Percentiles rank a stretch among this genome's conserved stretches.
Evolutionary conservation across 2,329 filamentous ascomycete genomes (phyloP).

Genomic region (Trichoderma polysporum): DNA sequence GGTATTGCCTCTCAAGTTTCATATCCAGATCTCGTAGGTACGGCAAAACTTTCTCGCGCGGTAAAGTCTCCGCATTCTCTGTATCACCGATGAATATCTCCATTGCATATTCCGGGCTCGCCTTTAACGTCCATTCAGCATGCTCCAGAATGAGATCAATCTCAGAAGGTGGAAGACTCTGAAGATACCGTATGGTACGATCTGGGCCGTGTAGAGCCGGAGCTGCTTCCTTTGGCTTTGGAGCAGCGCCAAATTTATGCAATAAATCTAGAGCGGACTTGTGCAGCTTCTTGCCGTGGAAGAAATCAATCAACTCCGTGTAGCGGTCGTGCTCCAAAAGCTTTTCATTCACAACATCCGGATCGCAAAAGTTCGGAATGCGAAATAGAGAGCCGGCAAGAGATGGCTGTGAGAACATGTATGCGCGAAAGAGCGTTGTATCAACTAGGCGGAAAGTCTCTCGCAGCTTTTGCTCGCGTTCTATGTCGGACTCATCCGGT

Average conservation of each 20-base stretch:
- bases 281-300: constrained; percentile 93
- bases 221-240: constrained; percentile 50
- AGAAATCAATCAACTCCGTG: constrained; percentile 94
- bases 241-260: constrained; percentile 70
- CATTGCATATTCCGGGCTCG: constrained; percentile 75
- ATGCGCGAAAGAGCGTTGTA: constrained; percentile 88
- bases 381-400: constrained; percentile 89
- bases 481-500: constrained; percentile 50
- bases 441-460: constrained; percentile 83
- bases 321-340: constrained; percentile 85
- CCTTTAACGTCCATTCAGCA: constrained; percentile 79
- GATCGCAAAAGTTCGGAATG: constrained; percentile 95
- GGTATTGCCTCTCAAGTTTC: constrained; percentile 73
- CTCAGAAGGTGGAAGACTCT: constrained; percentile 80
- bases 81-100: constrained; percentile 91
- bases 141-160: constrained; percentile 92
- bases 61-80: constrained; percentile 88
- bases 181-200: constrained; percentile 85
- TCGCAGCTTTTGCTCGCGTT: constrained; percentile 70
- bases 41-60: constrained; percentile 69
- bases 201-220: constrained; percentile 72
- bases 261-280: constrained; percentile 81
- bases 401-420: constrained; percentile 87
- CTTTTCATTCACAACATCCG: constrained; percentile 90
- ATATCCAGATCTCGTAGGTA: constrained; percentile 71